Conservation (phyloP, 176 grass and related monocot genomes). For the bread wheat (Triticum aestivum) region IWGSC_CS_RefSeq_v2.1 NC_057811.1:494320015-494320514, state of each 20-base stretch:
- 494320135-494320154: conserved; percentile 57
- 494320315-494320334: conserved; percentile 12
- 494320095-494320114: conserved; percentile 23
- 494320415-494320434: conserved; percentile 1
- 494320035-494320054: conserved; percentile 68
- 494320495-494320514: conserved; percentile 71
- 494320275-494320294: not conserved
- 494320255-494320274: not conserved
- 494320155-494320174: conserved; percentile 37
- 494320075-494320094: conserved; percentile 43
- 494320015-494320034: not conserved
- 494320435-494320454: not conserved
- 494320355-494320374: conserved; percentile 44
- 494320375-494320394: conserved; percentile 84
- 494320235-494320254: not conserved
- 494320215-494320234: not conserved
- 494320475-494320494: conserved; percentile 56
- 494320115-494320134: conserved; percentile 65
- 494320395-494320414: conserved; percentile 86
- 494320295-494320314: not conserved
- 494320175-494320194: conserved; percentile 69
- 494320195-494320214: conserved; percentile 37
- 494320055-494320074: conserved; percentile 83
- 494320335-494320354: not conserved
- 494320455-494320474: not conserved